Base-by-base conservation (phyloP, 306 rosid genomes). In the Fragaria vesca region DNA sequence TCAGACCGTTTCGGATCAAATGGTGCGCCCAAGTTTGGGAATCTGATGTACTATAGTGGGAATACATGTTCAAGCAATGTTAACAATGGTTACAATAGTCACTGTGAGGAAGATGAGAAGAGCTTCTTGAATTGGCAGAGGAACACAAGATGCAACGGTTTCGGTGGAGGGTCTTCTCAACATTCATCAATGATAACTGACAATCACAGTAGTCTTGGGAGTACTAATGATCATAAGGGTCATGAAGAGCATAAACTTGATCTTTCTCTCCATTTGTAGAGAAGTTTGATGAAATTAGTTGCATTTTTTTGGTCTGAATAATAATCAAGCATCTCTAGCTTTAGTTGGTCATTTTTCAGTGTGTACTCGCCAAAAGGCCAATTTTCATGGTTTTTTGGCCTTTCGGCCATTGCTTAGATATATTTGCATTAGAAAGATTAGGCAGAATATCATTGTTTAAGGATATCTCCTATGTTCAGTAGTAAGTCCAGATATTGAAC, bases 181-280 rank as follows among this genome's bases (percentile, higher is more conserved):
- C 82, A 63, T 60, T 18, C 69, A 51, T 70, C 85, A 28, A 15
- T 28, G 81, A 76, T 34, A 67, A 79, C 20, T 13, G 60, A 42
- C 43, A 61, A 63, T 72, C 80, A 83, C 34, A 76, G 74, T 54
- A 32, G 48, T 66, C 70, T 54, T 73, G 85, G 80, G 78, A 81
- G 58, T 62, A 42, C 9, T 42, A 38, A 76, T 80, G 79, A 73
- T 63, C 69, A 16, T 21, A 79, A 82, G 81, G 86, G 81, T 32
- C 71, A 36, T 66, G 81, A 70, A 28, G 89, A 88, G 50, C 86
- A 85, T 60, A 88, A 82, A 46, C 93, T 93, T 85, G 96, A 93
- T 79, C 88, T 93, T 76, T 91, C 96, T 80, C 97, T 91, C 63
- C 95, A 83, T 82, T 81, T 93, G 79, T 91, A 91, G 88, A 79